phyloP scores from a whole-genome alignment of 306 rosid species.

The Gleditsia sinensis region DNA sequence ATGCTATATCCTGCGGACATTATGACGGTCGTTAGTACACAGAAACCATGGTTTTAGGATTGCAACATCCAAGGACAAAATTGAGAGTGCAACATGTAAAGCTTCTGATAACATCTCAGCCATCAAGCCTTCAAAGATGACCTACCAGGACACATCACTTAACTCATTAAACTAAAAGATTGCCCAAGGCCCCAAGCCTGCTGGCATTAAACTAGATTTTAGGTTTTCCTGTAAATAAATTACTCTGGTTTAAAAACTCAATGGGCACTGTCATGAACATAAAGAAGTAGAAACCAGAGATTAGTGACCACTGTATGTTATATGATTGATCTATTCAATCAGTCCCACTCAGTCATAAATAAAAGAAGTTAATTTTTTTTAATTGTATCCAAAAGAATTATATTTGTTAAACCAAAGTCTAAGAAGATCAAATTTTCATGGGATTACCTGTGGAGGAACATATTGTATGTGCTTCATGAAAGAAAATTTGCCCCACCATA shows the following conservation, averaged over 20 bases:
- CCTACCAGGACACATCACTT: neutral
- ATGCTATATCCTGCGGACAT: constrained; percentile 38
- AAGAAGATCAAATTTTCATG: neutral
- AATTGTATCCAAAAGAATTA: too few species aligned
- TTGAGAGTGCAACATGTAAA: neutral
- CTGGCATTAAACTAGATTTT: too few species aligned
- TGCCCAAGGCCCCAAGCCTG: too few species aligned
- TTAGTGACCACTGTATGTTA: neutral
- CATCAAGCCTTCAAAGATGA: neutral
- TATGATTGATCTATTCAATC: too few species aligned
- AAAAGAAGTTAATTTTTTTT: too few species aligned
- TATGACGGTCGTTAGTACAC: too few species aligned
- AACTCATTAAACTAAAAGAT: neutral
- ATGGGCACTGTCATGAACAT: neutral
- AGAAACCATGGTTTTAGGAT: neutral
- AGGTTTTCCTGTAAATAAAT: neutral
- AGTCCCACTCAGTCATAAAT: too few species aligned
- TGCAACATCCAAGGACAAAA: neutral
- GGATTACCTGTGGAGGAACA: neutral
- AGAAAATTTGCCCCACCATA: constrained; percentile 2
- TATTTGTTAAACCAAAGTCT: too few species aligned
- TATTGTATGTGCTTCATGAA: neutral
- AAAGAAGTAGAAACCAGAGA: neutral
- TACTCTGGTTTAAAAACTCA: neutral
- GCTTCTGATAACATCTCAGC: neutral